Conservation (phyloP, 169 alveolate species). For the Plasmodium chabaudi region DNA sequence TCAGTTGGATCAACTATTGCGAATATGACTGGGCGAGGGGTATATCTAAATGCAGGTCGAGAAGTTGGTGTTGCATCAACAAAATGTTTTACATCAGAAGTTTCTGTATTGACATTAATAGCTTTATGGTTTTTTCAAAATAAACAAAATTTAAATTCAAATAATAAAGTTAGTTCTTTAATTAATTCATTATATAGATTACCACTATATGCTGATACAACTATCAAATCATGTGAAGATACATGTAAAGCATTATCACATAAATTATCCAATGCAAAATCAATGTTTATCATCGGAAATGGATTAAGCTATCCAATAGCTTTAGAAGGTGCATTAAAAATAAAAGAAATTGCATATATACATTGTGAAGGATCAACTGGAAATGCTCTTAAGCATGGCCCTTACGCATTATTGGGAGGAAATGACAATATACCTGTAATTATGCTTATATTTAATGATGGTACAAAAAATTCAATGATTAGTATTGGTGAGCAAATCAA, state of each 20-base stretch:
- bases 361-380: constrained; percentile 97
- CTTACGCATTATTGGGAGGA: constrained; percentile 94
- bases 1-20: constrained; percentile 93
- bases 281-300: constrained; percentile 86
- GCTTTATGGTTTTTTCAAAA: constrained; percentile 91
- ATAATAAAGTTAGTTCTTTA: constrained; percentile 40
- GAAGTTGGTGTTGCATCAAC: constrained; percentile 98
- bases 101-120: constrained; percentile 88
- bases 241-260: constrained; percentile 32
- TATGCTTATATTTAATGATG: constrained; percentile 92
- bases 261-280: constrained; percentile 70
- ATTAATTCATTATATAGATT: constrained; percentile 64
- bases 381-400: constrained; percentile 97
- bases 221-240: constrained; percentile 67
- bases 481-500: constrained; percentile 93
- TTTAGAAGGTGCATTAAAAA: constrained; percentile 97
- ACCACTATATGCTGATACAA: constrained; percentile 58
- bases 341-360: constrained; percentile 95
- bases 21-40: constrained; percentile 93
- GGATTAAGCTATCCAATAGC: constrained; percentile 96
- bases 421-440: constrained; percentile 89
- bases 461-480: constrained; percentile 88
- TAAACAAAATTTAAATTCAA: constrained; percentile 45
- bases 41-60: constrained; percentile 96
- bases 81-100: constrained; percentile 96